A percentile compares a stretch with the other conserved stretches of the same genome.
phyloP scores from a whole-genome alignment of 257 asterid species.

The Perilla frutescens region DNA sequence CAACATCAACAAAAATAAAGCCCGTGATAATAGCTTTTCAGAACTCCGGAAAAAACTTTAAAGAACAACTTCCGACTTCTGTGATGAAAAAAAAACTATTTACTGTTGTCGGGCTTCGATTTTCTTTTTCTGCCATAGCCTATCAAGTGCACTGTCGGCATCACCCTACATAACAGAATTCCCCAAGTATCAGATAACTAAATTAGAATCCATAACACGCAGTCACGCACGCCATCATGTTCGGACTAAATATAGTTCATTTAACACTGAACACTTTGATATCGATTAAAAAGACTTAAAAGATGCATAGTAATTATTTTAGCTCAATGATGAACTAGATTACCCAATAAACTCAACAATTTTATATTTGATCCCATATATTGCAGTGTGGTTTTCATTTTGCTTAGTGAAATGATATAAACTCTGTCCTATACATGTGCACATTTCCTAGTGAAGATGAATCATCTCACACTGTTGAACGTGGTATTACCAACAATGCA shows the following conservation, averaged over 20 bases:
- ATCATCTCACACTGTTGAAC: no score
- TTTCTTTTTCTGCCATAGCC: constrained; percentile 80
- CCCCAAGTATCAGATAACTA: not conserved
- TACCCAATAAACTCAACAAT: no score
- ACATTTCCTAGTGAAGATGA: no score
- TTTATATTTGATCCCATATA: not conserved
- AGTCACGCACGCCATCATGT: no score
- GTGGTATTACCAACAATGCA: not conserved
- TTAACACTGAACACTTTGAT: no score
- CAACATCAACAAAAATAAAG: not conserved
- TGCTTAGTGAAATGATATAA: no score
- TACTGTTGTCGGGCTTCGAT: constrained; percentile 49
- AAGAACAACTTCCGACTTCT: not conserved
- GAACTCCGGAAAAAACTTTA: not conserved
- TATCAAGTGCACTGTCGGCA: constrained; percentile 70
- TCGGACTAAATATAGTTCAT: no score
- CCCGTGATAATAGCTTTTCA: not conserved
- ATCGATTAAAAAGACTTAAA: not conserved
- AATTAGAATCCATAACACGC: not conserved
- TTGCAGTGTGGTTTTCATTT: not conserved
- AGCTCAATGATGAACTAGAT: not conserved
- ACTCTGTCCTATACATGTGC: no score
- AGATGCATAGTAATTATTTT: not conserved
- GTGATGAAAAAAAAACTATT: not conserved
- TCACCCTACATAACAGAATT: constrained; percentile 54